Percentiles rank a stretch among this genome's conserved stretches.
These are phyloP conservation scores for Dactylellina cionopaga DNA, from an alignment of 2,329 filamentous ascomycete species.

Conservation along the genomic window DNA sequence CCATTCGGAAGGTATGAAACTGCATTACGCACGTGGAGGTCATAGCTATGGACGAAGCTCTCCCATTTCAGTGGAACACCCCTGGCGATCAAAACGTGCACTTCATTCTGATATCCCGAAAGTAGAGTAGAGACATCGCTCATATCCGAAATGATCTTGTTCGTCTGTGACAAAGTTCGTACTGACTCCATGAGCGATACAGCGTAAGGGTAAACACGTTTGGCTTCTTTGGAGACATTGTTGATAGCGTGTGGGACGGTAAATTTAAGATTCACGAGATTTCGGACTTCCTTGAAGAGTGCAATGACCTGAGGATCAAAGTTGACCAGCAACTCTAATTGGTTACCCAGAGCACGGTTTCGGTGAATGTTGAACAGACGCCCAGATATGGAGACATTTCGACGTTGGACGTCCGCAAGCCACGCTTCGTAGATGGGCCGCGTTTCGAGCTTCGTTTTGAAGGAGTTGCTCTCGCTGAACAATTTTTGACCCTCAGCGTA, in stretches of 20 bases:
- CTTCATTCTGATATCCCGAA: conserved; percentile 90
- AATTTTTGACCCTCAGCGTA: conserved; percentile 96
- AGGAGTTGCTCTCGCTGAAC: conserved; percentile 87
- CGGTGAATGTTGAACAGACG: conserved; percentile 89
- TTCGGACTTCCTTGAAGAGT: conserved; percentile 97
- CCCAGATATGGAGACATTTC: conserved; percentile 90
- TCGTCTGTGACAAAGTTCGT: conserved; percentile 89
- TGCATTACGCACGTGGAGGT: conserved; percentile 78
- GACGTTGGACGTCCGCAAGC: conserved; percentile 86
- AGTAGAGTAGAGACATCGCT: conserved; percentile 85
- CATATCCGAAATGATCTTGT: conserved; percentile 84
- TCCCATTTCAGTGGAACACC: conserved; percentile 95
- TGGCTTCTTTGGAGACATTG: conserved; percentile 98
- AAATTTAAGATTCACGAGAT: conserved; percentile 93
- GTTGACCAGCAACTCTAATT: conserved; percentile 88
- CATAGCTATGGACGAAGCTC: conserved; percentile 96
- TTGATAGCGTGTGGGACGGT: conserved; percentile 92
- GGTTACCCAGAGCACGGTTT: conserved; percentile 88
- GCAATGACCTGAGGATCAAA: conserved; percentile 98
- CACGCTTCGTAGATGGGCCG: conserved; percentile 94
- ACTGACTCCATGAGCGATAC: conserved; percentile 99
- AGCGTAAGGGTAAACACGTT: conserved; percentile 95
- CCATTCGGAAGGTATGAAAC: conserved; percentile 68
- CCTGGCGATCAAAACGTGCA: conserved; percentile 82
- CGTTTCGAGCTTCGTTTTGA: conserved; percentile 95